Conservation (phyloP, 2,329 filamentous ascomycete genomes). For the Stachybotrys elegans region DNA sequence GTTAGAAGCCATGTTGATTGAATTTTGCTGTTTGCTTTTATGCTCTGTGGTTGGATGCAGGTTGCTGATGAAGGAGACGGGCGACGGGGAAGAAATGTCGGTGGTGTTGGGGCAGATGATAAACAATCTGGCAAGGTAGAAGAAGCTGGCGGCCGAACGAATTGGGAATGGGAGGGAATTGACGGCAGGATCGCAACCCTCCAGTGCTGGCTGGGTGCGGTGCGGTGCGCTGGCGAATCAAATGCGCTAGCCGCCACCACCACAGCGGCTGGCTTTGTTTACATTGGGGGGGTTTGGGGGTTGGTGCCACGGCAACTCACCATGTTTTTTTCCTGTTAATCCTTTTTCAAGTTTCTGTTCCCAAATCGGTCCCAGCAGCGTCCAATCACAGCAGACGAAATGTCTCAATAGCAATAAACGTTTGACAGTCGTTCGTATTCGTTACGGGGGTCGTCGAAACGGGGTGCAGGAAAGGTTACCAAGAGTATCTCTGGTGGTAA, state of each 20-base stretch:
- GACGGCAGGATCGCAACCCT: neutral
- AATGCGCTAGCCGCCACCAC: slow-evolving; percentile 11
- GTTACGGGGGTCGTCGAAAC: too few species aligned
- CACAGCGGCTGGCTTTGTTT: slow-evolving; percentile 29
- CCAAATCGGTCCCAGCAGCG: too few species aligned
- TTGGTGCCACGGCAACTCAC: slow-evolving; percentile 32
- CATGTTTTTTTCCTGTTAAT: too few species aligned
- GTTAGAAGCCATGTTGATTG: slow-evolving; percentile 50
- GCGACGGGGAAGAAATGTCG: slow-evolving; percentile 8
- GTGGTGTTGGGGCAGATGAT: slow-evolving; percentile 10
- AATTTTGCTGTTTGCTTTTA: too few species aligned
- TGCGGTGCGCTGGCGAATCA: slow-evolving; percentile 26
- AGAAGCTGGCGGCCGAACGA: neutral
- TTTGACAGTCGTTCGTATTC: too few species aligned
- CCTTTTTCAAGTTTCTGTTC: too few species aligned
- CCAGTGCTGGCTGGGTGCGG: slow-evolving; percentile 3
- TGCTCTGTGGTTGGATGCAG: slow-evolving; percentile 12
- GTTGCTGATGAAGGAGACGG: slow-evolving; percentile 7
- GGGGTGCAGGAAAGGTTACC: too few species aligned
- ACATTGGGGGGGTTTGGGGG: slow-evolving; percentile 16
- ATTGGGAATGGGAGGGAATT: too few species aligned
- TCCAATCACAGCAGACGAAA: too few species aligned
- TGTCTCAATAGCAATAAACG: too few species aligned
- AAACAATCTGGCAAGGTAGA: too few species aligned
- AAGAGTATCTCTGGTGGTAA: too few species aligned